These are phyloP conservation scores for Chlorella sorokiniana DNA, from an alignment of 139 green algal species.

Conservation along the genomic window DNA sequence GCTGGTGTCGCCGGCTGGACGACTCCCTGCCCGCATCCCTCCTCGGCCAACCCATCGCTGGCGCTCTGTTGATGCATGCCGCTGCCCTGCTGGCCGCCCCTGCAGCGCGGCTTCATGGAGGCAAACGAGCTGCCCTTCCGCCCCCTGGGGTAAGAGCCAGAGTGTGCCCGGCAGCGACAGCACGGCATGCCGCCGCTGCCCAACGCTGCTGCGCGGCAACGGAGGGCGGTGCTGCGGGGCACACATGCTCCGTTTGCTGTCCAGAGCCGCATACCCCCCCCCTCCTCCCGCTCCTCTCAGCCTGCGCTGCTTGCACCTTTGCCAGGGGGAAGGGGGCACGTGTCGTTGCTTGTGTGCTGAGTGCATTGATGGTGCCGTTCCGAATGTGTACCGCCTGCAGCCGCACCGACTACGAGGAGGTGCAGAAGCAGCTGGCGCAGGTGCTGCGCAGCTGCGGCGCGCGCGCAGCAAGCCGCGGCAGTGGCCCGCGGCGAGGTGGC, in stretches of 20 bases:
- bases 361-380: too few relatives aligned
- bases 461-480: conserved; percentile 21
- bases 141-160: conserved; percentile 34
- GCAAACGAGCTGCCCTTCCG: conserved; percentile 64
- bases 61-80: too few relatives aligned
- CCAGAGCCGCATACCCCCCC: not conserved
- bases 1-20: too few relatives aligned
- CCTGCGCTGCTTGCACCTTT: not conserved
- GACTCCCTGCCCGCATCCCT: too few relatives aligned
- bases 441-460: conserved; percentile 10
- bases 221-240: not conserved
- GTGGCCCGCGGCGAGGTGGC: not conserved
- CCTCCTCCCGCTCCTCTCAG: not conserved
- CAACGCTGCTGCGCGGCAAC: too few relatives aligned
- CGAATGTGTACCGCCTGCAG: not conserved
- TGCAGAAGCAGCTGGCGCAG: conserved; percentile 49
- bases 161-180: not conserved
- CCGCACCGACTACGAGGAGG: conserved; percentile 49
- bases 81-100: not conserved
- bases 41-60: too few relatives aligned
- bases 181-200: not conserved
- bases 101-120: conserved; percentile 69
- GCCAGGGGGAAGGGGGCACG: too few relatives aligned
- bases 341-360: too few relatives aligned
- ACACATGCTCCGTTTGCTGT: not conserved